A percentile compares a stretch with the other conserved stretches of the same genome.
phyloP scores from a whole-genome alignment of 192 early-diverging fungal species.

The Funneliformis mosseae region DNA sequence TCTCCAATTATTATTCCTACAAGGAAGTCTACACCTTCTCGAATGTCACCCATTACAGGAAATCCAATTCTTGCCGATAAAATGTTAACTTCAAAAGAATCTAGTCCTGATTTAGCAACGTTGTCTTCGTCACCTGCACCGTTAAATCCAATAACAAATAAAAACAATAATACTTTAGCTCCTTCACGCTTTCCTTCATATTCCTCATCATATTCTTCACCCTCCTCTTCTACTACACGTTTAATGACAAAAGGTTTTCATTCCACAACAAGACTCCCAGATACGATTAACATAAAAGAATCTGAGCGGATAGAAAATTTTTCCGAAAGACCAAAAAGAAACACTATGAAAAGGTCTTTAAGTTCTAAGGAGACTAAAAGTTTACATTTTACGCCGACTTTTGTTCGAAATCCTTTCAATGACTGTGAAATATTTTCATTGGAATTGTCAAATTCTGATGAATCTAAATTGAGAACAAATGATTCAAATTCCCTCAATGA shows the following conservation, averaged over 20 bases:
- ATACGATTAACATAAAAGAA: neutral
- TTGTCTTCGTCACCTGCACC: neutral
- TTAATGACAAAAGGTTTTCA: neutral
- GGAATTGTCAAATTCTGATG: neutral
- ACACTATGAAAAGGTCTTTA: neutral
- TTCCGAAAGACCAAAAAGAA: neutral
- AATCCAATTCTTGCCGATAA: neutral
- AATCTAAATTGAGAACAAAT: neutral
- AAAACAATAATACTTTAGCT: neutral
- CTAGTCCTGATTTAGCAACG: neutral
- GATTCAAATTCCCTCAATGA: neutral
- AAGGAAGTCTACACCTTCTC: neutral
- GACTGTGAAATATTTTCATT: slow-evolving; percentile 24
- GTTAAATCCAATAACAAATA: neutral
- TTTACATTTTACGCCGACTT: slow-evolving; percentile 1
- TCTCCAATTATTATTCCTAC: neutral
- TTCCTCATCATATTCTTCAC: neutral
- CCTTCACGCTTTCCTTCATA: neutral
- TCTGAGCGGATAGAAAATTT: neutral
- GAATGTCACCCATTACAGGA: slow-evolving; percentile 15
- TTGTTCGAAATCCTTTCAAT: slow-evolving; percentile 15
- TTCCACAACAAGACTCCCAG: neutral
- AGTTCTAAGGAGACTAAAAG: neutral
- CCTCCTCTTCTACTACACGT: neutral
- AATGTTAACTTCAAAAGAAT: neutral